Percentiles rank a stretch among this genome's conserved stretches.
Conservation (phyloP, 768 basidiomycete genomes). For the Piloderma croceum region DNA sequence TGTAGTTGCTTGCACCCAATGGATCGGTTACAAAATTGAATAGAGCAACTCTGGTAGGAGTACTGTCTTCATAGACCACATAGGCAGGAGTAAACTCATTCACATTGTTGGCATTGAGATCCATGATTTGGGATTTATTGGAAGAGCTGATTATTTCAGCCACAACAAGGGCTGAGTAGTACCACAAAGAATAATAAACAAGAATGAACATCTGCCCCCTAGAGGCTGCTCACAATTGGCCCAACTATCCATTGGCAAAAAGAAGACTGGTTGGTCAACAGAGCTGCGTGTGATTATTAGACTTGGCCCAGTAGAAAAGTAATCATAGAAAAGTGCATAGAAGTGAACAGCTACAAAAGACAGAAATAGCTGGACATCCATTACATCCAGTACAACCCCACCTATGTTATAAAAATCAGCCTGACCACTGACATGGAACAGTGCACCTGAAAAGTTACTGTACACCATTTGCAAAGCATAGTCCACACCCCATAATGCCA, state of each 20-base stretch:
- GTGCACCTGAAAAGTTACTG: constrained; percentile 39
- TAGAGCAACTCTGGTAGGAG: constrained; percentile 36
- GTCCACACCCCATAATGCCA: constrained; percentile 47
- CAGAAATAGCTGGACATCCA: constrained; percentile 19
- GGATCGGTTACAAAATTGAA: constrained; percentile 46
- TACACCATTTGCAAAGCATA: constrained; percentile 43
- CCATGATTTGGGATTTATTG: constrained; percentile 36
- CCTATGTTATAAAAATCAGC: constrained; percentile 49
- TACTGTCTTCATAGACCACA: constrained; percentile 40
- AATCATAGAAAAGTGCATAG: constrained; percentile 30
- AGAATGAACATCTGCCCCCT: no score
- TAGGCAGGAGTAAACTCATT: constrained; percentile 41
- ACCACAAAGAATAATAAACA: no score
- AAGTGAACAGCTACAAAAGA: constrained; percentile 30
- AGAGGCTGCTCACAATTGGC: no score
- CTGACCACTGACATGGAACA: constrained; percentile 46
- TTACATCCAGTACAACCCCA: constrained; percentile 27
- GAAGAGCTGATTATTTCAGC: constrained; percentile 42
- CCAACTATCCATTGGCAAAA: constrained; percentile 71
- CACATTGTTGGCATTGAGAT: constrained; percentile 28
- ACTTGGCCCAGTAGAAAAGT: no score
- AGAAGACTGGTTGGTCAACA: constrained; percentile 48
- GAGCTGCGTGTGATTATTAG: constrained; percentile 43
- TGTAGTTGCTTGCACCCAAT: constrained; percentile 49
- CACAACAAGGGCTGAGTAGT: constrained; percentile 41